Conservation (phyloP, 73 alveolate genomes). For the Urostyla sp. region DNA sequence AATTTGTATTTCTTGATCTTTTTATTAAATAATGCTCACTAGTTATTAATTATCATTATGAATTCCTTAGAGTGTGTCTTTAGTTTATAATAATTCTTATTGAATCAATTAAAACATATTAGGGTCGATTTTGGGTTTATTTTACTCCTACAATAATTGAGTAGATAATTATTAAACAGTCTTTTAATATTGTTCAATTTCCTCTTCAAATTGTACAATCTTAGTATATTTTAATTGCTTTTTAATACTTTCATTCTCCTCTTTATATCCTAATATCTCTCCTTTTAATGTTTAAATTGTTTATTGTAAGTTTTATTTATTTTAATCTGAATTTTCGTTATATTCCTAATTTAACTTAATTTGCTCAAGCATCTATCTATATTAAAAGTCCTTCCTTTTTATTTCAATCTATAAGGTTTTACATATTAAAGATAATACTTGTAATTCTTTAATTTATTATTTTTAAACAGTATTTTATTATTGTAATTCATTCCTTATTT, state of each 20-base stretch:
- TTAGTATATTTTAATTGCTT: slow-evolving; percentile 6
- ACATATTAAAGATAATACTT: no score
- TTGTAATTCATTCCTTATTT: no score
- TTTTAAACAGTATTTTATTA: no score
- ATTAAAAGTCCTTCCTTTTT: no score
- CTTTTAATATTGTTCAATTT: neutral
- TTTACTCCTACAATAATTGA: neutral
- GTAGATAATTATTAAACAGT: neutral
- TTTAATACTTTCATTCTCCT: slow-evolving; percentile 1
- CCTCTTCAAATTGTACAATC: slow-evolving; percentile 8
- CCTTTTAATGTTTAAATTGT: no score
- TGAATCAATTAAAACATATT: neutral
- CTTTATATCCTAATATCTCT: neutral
- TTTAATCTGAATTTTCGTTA: no score
- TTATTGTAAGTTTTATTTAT: no score
- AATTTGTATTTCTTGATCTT: neutral
- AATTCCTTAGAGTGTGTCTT: neutral
- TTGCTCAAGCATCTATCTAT: no score
- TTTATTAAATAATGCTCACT: neutral
- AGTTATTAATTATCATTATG: neutral
- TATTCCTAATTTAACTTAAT: no score
- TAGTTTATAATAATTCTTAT: neutral
- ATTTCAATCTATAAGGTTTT: no score
- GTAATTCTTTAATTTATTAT: no score
- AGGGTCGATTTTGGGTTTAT: slow-evolving; percentile 24